A percentile compares a stretch with the other conserved stretches of the same genome.
phyloP scores from a whole-genome alignment of 2,329 filamentous ascomycete genomes.

The Alternaria incomplexa region DNA sequence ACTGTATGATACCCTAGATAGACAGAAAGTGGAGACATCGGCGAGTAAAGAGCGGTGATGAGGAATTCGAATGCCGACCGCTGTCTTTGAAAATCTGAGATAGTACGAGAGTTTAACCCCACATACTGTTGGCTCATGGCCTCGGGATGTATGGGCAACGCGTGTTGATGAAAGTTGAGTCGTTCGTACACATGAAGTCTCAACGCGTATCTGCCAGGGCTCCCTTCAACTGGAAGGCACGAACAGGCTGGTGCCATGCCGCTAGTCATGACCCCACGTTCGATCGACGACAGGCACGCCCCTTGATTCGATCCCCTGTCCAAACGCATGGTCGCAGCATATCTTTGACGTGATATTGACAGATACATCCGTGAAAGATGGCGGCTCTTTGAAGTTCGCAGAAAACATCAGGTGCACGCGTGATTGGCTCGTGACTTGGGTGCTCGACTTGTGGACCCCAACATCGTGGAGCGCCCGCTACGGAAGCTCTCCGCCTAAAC shows the following conservation, averaged over 20 bases:
- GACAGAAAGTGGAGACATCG: not conserved
- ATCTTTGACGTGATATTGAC: not conserved
- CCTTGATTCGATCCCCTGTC: slow-evolving; percentile 6
- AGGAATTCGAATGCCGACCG: not conserved
- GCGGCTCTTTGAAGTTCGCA: not conserved
- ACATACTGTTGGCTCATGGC: not conserved
- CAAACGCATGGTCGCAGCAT: slow-evolving; percentile 2
- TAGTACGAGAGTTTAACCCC: too few species aligned
- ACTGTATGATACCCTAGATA: slow-evolving; percentile 9
- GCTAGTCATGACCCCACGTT: slow-evolving; percentile 16
- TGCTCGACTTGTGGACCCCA: slow-evolving; percentile 5
- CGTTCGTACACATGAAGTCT: not conserved
- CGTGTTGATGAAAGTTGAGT: not conserved
- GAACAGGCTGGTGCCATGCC: slow-evolving; percentile 4
- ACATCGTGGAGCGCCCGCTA: slow-evolving; percentile 10
- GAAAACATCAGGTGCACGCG: slow-evolving; percentile 7
- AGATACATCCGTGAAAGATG: not conserved
- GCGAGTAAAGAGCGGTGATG: slow-evolving; percentile 1
- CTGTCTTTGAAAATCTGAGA: not conserved
- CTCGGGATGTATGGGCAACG: not conserved
- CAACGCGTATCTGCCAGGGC: not conserved
- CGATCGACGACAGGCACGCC: slow-evolving; percentile 10
- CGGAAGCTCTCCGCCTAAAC: slow-evolving; percentile 19
- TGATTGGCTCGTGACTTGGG: slow-evolving; percentile 12
- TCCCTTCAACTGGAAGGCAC: not conserved